phyloP scores from a whole-genome alignment of 257 asterid species.

The Solanum chilense region DNA sequence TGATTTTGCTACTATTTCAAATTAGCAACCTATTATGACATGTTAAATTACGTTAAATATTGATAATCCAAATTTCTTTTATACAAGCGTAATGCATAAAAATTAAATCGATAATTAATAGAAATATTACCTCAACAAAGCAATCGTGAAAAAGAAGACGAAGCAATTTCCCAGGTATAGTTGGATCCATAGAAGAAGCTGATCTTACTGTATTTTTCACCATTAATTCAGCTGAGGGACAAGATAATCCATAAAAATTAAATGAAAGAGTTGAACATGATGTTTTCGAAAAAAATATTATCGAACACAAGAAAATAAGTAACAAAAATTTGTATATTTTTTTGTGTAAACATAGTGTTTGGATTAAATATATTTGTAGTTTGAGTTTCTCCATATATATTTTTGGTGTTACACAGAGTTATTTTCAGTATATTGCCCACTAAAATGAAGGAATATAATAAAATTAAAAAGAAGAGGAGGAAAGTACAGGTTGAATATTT shows the following conservation, averaged over 20 bases:
- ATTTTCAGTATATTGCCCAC: neutral
- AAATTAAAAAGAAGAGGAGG: neutral
- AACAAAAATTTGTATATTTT: neutral
- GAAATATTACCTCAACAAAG: conserved; percentile 45
- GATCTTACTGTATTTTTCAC: conserved; percentile 60
- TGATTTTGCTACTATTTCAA: neutral
- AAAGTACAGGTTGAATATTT: neutral
- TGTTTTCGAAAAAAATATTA: neutral
- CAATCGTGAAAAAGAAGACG: conserved; percentile 77
- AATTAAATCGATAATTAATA: neutral
- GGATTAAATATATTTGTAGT: neutral
- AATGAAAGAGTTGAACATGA: conserved; percentile 27
- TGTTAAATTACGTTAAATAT: neutral
- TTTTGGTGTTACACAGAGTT: neutral
- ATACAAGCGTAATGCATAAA: fast-evolving
- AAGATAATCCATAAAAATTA: conserved; percentile 44
- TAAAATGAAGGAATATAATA: neutral
- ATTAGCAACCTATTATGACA: fast-evolving
- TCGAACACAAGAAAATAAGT: neutral
- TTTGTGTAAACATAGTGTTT: conserved; percentile 1
- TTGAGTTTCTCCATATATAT: conserved; percentile 19
- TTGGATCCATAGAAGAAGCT: conserved; percentile 54
- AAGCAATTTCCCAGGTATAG: conserved; percentile 66
- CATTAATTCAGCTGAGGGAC: conserved; percentile 60
- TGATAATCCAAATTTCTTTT: fast-evolving